Conservation (phyloP, 345 rosid species). For the Corchorus olitorius region DNA sequence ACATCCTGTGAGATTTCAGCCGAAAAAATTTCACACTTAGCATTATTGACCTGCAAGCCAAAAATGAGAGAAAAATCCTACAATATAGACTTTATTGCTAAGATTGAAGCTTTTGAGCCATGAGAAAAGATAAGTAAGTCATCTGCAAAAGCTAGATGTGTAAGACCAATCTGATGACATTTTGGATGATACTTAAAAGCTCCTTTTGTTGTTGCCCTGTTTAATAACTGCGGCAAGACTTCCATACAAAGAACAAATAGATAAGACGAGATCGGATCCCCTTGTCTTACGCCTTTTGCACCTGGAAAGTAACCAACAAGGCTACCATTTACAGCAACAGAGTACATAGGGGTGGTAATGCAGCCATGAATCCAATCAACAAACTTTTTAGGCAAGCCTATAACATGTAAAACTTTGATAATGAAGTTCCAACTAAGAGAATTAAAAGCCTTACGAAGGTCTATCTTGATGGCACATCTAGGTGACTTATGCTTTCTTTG, state of each 20-base stretch:
- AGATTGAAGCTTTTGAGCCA: too few relatives aligned
- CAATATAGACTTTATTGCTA: too few relatives aligned
- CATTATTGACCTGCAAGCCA: too few relatives aligned
- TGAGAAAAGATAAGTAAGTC: neutral
- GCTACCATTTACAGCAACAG: neutral
- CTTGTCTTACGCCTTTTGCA: neutral
- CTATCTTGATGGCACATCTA: neutral
- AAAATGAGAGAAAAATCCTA: too few relatives aligned
- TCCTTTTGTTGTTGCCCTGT: too few relatives aligned
- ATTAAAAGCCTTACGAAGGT: neutral
- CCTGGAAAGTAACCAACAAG: neutral
- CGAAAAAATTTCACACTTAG: too few relatives aligned
- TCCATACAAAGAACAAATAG: too few relatives aligned
- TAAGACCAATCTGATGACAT: neutral
- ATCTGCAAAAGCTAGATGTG: neutral
- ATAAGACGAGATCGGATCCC: neutral
- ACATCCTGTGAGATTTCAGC: too few relatives aligned
- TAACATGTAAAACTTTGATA: too few relatives aligned
- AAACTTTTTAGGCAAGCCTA: neutral
- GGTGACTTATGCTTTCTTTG: neutral
- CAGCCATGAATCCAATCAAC: neutral
- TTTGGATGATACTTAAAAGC: neutral
- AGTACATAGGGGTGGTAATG: neutral
- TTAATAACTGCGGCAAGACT: too few relatives aligned
- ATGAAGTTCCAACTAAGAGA: neutral